phyloP scores from a whole-genome alignment of 2,329 filamentous ascomycete species.

The Diplodia intermedia region DNA sequence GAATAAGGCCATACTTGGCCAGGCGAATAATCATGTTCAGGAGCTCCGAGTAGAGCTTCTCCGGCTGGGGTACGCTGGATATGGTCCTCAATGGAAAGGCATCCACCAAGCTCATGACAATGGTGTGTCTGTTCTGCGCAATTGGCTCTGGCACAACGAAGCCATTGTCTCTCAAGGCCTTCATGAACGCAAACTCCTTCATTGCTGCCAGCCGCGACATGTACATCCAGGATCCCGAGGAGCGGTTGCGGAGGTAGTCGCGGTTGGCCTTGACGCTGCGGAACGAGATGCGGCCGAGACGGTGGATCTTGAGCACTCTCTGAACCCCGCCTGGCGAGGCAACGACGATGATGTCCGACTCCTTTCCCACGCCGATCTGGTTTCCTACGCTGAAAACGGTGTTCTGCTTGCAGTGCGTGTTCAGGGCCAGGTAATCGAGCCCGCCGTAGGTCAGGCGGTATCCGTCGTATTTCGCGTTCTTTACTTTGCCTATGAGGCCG shows the following conservation, averaged over 20 bases:
- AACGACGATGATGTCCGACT: slow-evolving; percentile 95
- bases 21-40: slow-evolving; percentile 85
- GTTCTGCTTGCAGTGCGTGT: slow-evolving; percentile 81
- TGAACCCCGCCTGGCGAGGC: slow-evolving; percentile 80
- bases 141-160: slow-evolving; percentile 90
- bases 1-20: slow-evolving; percentile 86
- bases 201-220: slow-evolving; percentile 89
- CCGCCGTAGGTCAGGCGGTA: slow-evolving; percentile 97
- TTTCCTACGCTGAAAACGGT: slow-evolving; percentile 91
- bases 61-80: slow-evolving; percentile 80
- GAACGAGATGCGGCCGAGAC: slow-evolving; percentile 94
- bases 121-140: slow-evolving; percentile 89
- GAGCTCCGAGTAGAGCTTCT: slow-evolving; percentile 86
- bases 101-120: slow-evolving; percentile 94
- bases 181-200: slow-evolving; percentile 96
- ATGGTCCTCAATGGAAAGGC: slow-evolving; percentile 92
- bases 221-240: slow-evolving; percentile 95
- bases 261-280: slow-evolving; percentile 94
- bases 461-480: slow-evolving; percentile 96
- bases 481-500: slow-evolving; percentile 87
- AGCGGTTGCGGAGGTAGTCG: slow-evolving; percentile 87
- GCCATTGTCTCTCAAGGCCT: slow-evolving; percentile 78
- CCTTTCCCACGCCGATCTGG: slow-evolving; percentile 95
- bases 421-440: slow-evolving; percentile 94
- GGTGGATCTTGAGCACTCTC: slow-evolving; percentile 91